phyloP scores from a whole-genome alignment of 352 stramenopile species.

The Phytophthora sansomeana region DNA sequence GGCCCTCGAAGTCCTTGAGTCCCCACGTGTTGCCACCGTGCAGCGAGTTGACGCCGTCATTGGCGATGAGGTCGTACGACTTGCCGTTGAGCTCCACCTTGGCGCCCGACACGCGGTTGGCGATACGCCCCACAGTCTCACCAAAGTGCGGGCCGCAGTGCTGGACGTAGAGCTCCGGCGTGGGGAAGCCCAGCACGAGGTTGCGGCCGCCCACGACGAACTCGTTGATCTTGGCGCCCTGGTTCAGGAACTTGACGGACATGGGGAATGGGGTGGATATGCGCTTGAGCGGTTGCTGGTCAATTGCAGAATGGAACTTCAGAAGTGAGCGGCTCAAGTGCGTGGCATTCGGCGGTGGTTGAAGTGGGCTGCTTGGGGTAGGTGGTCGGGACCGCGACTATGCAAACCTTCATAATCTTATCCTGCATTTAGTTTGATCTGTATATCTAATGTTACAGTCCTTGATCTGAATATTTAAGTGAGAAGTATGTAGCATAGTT shows the following conservation, averaged over 20 bases:
- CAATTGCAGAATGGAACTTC: constrained; percentile 25
- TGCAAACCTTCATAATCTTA: neutral
- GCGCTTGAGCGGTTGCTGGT: constrained; percentile 12
- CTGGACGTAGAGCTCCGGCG: constrained; percentile 39
- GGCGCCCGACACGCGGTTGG: constrained; percentile 34
- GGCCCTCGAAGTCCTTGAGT: constrained; percentile 30
- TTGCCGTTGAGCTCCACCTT: constrained; percentile 39
- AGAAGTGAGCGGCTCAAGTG: constrained; percentile 3
- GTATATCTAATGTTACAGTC: too few relatives aligned
- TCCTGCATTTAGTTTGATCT: neutral
- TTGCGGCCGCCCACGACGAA: constrained; percentile 38
- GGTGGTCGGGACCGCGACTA: constrained; percentile 16
- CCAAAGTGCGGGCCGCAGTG: constrained; percentile 35
- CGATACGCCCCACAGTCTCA: constrained; percentile 34
- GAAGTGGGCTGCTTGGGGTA: constrained; percentile 24
- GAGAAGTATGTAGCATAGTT: neutral
- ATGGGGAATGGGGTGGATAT: constrained; percentile 1
- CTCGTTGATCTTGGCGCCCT: constrained; percentile 35
- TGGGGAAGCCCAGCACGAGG: constrained; percentile 40
- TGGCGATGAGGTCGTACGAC: constrained; percentile 37
- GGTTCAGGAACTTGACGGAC: constrained; percentile 38
- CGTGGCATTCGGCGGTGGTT: constrained; percentile 21
- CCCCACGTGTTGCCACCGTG: constrained; percentile 41
- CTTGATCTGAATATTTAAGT: too few relatives aligned
- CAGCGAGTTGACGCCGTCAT: constrained; percentile 36